Percentiles rank a stretch among this genome's conserved stretches.
phyloP scores from a whole-genome alignment of 1,284 basidiomycete genomes.

The Apiotrichum mycotoxinovorans region DNA sequence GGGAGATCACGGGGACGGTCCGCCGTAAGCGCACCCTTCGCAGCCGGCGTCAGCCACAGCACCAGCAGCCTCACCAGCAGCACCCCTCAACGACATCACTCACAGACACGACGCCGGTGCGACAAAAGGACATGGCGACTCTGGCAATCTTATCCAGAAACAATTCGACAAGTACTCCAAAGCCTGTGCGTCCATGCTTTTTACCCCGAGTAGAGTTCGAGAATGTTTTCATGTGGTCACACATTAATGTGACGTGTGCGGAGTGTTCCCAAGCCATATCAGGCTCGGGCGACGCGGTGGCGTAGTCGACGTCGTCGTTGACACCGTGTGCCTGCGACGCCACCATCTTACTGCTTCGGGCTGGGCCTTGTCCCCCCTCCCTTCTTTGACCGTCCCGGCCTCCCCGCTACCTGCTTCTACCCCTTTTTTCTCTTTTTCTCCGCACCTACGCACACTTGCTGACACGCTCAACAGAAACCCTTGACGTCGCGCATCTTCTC shows the following conservation, averaged over 20 bases:
- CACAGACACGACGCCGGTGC: slow-evolving; percentile 10
- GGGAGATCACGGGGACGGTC: not conserved
- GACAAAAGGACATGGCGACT: slow-evolving; percentile 30
- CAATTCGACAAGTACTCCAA: slow-evolving; percentile 13
- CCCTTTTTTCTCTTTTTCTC: not conserved
- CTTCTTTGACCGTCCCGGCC: no score
- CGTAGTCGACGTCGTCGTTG: slow-evolving; percentile 10
- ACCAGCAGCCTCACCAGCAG: no score
- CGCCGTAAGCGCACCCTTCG: not conserved
- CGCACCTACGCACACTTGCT: not conserved
- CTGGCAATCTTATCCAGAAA: slow-evolving; percentile 17
- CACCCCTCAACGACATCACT: not conserved
- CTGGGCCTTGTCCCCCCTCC: not conserved
- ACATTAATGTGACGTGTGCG: not conserved
- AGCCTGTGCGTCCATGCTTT: slow-evolving; percentile 16
- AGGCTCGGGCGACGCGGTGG: slow-evolving; percentile 5
- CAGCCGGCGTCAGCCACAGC: not conserved
- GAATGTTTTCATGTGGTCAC: no score
- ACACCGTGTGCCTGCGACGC: not conserved
- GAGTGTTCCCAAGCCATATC: no score
- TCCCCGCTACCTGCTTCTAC: not conserved
- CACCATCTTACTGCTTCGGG: not conserved
- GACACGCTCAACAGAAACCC: slow-evolving; percentile 12
- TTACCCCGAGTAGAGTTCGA: not conserved
- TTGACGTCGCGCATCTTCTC: slow-evolving; percentile 28